Evolutionary conservation across 495 filamentous ascomycete species (phyloP), one percentile per base, ranked within the genome.

Genomic region (Aspergillus nidulans): DNA sequence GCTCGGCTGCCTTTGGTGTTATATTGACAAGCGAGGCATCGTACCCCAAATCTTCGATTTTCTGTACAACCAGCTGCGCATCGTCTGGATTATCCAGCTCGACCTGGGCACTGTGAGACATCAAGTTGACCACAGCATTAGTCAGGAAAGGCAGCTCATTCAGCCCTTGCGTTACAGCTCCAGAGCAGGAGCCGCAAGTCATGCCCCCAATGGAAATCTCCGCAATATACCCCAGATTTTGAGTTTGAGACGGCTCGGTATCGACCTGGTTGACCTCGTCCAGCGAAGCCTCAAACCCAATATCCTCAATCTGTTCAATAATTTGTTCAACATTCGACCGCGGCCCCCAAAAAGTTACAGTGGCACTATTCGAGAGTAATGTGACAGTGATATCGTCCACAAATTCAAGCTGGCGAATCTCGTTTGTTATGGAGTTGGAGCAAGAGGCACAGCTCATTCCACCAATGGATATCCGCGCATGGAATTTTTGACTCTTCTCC

Each of bases 31-130:
- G 67, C 1, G 77, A 73, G 39, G 83, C 87, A 25, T 89, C 90
- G 56, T 85, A 95, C 13, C 92, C 92, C 6, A 89, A 65, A 66
- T 91, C 89, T 52, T 95, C 88, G 45, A 97, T 87, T 23, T 76
- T 81, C 25, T 85, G 78, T 10, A 84, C 68, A 9, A 95, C 79
- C 38, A 85, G 74, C 20, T 82, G 72, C 5, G 76, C 38, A 41
- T 85, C 81, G 0, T 74, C 67, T 53, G 74, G 63, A 8, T 75
- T 79, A 16, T 77, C 64, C 56, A 90, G 89, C 32, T 82, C 78
- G 25, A 90, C 72, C 15, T 75, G 80, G 13, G 81, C 89, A 55
- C 85, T 92, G 71, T 92, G 85, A 1, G 84, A 78, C 50, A 95
- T 74, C 0, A 92, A 71, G 63, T 87, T 90, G 41, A 96, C 78